Conservation (phyloP, 2,329 filamentous ascomycete species). For the Helicocarpus griseus region DNA sequence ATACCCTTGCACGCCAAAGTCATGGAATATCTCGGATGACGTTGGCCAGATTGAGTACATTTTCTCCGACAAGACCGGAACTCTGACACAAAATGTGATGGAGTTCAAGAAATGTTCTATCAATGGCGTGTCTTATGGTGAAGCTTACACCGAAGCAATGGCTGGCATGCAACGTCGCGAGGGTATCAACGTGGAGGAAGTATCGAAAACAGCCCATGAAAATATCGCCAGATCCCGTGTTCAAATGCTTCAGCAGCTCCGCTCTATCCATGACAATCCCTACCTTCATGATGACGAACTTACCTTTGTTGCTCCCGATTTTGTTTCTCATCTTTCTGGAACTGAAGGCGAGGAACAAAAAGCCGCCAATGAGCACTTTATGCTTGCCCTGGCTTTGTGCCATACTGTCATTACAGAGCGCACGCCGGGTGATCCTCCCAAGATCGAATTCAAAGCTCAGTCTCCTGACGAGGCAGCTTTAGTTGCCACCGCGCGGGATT, state of each 20-base stretch:
- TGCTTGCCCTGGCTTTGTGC: constrained; percentile 90
- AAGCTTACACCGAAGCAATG: constrained; percentile 95
- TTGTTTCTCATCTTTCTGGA: constrained; percentile 71
- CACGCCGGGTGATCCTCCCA: constrained; percentile 78
- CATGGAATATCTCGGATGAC: constrained; percentile 98
- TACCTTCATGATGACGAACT: constrained; percentile 83
- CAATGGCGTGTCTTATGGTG: constrained; percentile 91
- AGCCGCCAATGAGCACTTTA: constrained; percentile 74
- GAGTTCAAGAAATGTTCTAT: constrained; percentile 98
- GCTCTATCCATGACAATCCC: constrained; percentile 75
- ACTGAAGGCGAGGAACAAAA: constrained; percentile 67
- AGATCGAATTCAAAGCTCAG: constrained; percentile 91
- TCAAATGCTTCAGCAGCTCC: constrained; percentile 60
- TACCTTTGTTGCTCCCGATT: constrained; percentile 87
- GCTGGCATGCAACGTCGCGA: constrained; percentile 90
- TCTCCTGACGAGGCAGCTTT: constrained; percentile 93
- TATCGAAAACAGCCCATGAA: constrained; percentile 59
- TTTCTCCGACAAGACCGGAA: constrained; percentile 91
- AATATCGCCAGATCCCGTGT: constrained; percentile 72
- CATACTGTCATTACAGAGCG: constrained; percentile 92
- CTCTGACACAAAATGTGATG: constrained; percentile 87
- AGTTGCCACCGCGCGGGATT: constrained; percentile 86
- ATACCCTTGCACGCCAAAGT: constrained; percentile 91
- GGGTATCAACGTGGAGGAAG: constrained; percentile 76
- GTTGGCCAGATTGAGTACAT: constrained; percentile 98